Evolutionary conservation across 2,329 filamentous ascomycete species (phyloP).

Genomic region (Ustulina deusta): DNA sequence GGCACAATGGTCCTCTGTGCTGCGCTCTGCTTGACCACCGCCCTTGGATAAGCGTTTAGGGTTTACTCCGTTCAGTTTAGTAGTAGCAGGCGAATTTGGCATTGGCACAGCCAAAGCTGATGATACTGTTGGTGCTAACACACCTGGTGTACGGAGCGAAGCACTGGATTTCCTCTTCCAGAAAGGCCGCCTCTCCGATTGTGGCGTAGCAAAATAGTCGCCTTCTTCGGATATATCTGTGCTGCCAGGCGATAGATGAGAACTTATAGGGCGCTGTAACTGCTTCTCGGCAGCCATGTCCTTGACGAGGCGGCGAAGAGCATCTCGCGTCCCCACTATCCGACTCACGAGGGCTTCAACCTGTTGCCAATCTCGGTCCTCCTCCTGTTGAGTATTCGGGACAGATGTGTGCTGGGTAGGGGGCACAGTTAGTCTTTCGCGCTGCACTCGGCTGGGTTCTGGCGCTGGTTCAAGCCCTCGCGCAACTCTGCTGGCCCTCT

Average conservation of each 20-base stretch:
- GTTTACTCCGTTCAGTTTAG: conserved; percentile 49
- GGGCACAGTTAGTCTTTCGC: conserved; percentile 43
- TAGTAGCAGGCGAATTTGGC: conserved; percentile 52
- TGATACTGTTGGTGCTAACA: conserved; percentile 55
- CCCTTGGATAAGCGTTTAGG: conserved; percentile 54
- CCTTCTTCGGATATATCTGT: conserved; percentile 61
- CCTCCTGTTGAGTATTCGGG: conserved; percentile 38
- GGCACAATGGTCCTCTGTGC: conserved; percentile 84
- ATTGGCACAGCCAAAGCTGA: conserved; percentile 59
- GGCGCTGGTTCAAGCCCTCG: conserved; percentile 61
- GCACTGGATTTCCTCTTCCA: conserved; percentile 90
- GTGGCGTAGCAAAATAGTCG: conserved; percentile 63
- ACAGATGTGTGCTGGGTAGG: conserved; percentile 49
- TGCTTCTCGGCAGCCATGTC: conserved; percentile 78
- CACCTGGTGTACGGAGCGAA: conserved; percentile 57
- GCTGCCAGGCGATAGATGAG: conserved; percentile 57
- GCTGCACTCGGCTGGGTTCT: conserved; percentile 45
- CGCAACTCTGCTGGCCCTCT: conserved; percentile 79
- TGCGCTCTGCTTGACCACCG: conserved; percentile 67
- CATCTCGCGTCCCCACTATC: conserved; percentile 88
- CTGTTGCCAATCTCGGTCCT: conserved; percentile 82
- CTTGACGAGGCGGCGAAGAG: conserved; percentile 85
- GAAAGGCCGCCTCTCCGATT: conserved; percentile 76
- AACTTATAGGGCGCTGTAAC: conserved; percentile 51
- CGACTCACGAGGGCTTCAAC: conserved; percentile 88